These are phyloP conservation scores for Cajanus cajan DNA, from an alignment of 306 rosid species.

Conservation along the genomic window DNA sequence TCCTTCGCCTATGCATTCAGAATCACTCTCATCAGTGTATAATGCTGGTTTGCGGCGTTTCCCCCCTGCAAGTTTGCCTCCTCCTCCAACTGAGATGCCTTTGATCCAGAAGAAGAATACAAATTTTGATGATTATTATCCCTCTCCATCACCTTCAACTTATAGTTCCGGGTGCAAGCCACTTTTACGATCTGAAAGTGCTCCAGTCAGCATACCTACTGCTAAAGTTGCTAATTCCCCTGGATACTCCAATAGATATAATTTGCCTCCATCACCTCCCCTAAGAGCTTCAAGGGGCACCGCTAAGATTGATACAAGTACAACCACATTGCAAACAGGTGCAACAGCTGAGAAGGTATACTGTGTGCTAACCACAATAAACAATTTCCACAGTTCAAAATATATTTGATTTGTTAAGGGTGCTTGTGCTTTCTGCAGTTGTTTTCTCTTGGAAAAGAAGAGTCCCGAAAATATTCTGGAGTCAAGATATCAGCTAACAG, in stretches of 20 bases:
- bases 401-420: slow-evolving; percentile 15
- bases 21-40: slow-evolving; percentile 44
- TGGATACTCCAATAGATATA: slow-evolving; percentile 42
- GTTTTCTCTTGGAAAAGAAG: slow-evolving; percentile 61
- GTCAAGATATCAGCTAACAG: slow-evolving; percentile 49
- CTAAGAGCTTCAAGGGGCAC: slow-evolving; percentile 37
- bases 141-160: slow-evolving; percentile 70
- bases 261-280: slow-evolving; percentile 67
- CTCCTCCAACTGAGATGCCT: slow-evolving; percentile 59
- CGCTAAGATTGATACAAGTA: slow-evolving; percentile 44
- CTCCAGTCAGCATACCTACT: slow-evolving; percentile 58
- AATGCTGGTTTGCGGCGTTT: slow-evolving; percentile 43
- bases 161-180: slow-evolving; percentile 50
- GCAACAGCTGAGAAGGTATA: slow-evolving; percentile 68
- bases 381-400: background rate
- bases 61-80: slow-evolving; percentile 70
- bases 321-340: slow-evolving; percentile 43
- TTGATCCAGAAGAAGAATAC: slow-evolving; percentile 50
- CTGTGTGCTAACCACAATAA: background rate
- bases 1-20: slow-evolving; percentile 79
- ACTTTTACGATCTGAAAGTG: slow-evolving; percentile 77
- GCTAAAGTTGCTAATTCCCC: slow-evolving; percentile 46
- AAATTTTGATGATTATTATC: slow-evolving; percentile 58
- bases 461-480: slow-evolving; percentile 52
- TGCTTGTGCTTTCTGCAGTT: slow-evolving; percentile 44